phyloP scores from a whole-genome alignment of 1,284 basidiomycete genomes.

The Cystobasidium pallidum region DNA sequence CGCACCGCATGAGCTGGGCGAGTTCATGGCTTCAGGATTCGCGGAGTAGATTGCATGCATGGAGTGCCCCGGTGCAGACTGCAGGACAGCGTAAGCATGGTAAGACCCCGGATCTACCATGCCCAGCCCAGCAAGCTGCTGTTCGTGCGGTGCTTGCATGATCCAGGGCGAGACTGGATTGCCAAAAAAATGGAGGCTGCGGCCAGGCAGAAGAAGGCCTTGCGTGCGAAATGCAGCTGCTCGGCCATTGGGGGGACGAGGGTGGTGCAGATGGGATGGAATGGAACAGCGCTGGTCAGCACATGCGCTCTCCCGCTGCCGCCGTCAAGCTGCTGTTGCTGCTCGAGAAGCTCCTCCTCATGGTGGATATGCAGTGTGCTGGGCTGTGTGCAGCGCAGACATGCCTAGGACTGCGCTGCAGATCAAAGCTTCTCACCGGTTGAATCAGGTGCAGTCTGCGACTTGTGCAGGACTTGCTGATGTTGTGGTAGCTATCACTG shows the following conservation, averaged over 20 bases:
- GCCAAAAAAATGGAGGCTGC: background rate
- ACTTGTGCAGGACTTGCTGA: too few relatives aligned
- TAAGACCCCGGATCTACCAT: background rate
- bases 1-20: background rate
- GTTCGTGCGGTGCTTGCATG: background rate
- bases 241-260: background rate
- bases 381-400: background rate
- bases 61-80: background rate
- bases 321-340: background rate
- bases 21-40: conserved; percentile 1
- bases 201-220: background rate
- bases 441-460: too few relatives aligned
- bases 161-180: background rate
- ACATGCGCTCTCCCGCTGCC: background rate
- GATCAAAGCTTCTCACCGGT: conserved; percentile 1
- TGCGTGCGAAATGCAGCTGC: too few relatives aligned
- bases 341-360: conserved; percentile 2
- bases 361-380: background rate
- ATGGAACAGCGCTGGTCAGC: background rate
- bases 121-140: background rate
- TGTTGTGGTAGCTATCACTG: too few relatives aligned
- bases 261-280: background rate
- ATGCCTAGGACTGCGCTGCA: background rate
- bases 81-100: background rate
- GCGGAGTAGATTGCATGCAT: background rate